Conservation (phyloP, 345 rosid species). For the Brassica carinata region DNA sequence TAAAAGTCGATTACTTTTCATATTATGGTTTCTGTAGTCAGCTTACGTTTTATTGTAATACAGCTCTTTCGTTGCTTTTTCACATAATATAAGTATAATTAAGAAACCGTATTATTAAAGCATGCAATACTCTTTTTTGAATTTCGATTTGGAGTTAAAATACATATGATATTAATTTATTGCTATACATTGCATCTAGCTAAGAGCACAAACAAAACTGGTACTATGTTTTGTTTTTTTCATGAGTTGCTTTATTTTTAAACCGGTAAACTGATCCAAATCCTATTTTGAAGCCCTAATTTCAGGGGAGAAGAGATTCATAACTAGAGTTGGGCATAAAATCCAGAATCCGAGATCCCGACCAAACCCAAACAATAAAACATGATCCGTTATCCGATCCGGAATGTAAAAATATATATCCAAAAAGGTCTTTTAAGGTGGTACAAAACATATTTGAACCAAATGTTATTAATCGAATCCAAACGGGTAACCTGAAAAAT, state of each 20-base stretch:
- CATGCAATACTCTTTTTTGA: neutral
- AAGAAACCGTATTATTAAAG: neutral
- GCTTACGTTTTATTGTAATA: neutral
- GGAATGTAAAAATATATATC: too few species aligned
- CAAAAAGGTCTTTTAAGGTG: too few species aligned
- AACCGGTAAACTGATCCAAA: neutral
- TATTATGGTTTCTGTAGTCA: constrained; percentile 1
- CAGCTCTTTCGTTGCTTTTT: neutral
- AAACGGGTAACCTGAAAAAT: too few species aligned
- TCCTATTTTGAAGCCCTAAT: neutral
- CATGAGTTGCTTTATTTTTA: neutral
- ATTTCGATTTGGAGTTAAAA: constrained; percentile 9
- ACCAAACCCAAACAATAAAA: too few species aligned
- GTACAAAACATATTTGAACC: too few species aligned
- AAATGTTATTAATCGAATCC: too few species aligned
- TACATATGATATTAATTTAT: neutral
- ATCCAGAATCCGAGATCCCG: too few species aligned
- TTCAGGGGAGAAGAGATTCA: constrained; percentile 7
- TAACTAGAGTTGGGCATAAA: too few species aligned
- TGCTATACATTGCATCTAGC: neutral
- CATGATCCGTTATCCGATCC: too few species aligned
- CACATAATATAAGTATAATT: neutral
- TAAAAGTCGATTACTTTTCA: neutral
- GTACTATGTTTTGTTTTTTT: neutral
- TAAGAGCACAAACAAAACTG: neutral